These are phyloP conservation scores for Neopestalotiopsis sp. DNA, from an alignment of 2,329 filamentous ascomycete genomes.

Conservation along the genomic window DNA sequence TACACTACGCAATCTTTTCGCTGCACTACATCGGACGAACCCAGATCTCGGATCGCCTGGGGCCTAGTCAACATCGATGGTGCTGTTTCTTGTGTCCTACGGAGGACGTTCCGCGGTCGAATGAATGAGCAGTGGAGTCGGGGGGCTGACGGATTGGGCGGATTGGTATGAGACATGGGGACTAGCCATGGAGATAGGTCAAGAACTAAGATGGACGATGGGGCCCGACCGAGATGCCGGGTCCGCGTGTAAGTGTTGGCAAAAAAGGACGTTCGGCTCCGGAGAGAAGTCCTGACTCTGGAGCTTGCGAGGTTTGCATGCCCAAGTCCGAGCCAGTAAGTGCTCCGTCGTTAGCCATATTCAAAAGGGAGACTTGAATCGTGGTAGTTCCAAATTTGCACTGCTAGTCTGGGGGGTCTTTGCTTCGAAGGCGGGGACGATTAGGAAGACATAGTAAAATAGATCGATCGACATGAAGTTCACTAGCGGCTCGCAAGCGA, in stretches of 20 bases:
- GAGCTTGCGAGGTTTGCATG: neutral
- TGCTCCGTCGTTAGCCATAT: neutral
- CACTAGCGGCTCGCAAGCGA: neutral
- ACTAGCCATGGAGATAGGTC: too few relatives aligned
- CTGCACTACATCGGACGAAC: neutral
- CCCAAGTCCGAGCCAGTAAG: too few relatives aligned
- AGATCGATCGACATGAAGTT: neutral
- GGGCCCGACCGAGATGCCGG: neutral
- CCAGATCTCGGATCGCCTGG: neutral
- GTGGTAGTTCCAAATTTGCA: neutral
- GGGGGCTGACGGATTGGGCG: neutral
- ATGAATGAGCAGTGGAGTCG: neutral
- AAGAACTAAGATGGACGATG: neutral
- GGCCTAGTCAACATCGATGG: neutral
- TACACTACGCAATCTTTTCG: neutral
- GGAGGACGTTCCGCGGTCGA: neutral
- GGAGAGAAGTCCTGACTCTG: neutral
- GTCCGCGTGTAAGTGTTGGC: neutral
- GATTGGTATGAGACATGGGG: too few relatives aligned
- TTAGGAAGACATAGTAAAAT: neutral
- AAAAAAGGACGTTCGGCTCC: neutral
- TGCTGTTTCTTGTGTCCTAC: neutral
- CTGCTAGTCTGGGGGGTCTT: neutral
- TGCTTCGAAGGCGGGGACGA: neutral
- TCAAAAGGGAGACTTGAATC: neutral